These are phyloP conservation scores for Microdochium nivale DNA, from an alignment of 2,329 filamentous ascomycete genomes.

Conservation along the genomic window DNA sequence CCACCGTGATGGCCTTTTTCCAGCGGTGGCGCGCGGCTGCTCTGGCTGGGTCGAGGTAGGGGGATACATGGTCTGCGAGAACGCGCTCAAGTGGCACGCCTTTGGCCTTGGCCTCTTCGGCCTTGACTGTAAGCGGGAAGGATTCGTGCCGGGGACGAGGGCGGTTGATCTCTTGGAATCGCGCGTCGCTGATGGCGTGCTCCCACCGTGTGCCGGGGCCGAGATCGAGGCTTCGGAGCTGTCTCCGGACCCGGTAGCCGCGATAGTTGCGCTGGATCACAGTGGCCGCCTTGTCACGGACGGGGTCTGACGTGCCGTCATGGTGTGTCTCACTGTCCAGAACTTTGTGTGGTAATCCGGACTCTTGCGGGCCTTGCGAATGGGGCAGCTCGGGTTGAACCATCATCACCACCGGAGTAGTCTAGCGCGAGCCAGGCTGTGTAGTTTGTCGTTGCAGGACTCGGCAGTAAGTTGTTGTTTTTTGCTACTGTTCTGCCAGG, in stretches of 20 bases:
- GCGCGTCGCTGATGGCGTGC: slow-evolving; percentile 52
- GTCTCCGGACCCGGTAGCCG: slow-evolving; percentile 64
- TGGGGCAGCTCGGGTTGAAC: too few species aligned
- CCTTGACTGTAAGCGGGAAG: slow-evolving; percentile 7
- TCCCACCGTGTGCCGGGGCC: slow-evolving; percentile 65
- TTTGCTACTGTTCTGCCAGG: too few species aligned
- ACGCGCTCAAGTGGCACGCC: neutral
- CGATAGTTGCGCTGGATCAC: slow-evolving; percentile 66
- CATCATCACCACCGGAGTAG: too few species aligned
- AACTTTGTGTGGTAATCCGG: too few species aligned
- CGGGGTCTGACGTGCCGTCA: slow-evolving; percentile 2
- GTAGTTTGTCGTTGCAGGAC: too few species aligned
- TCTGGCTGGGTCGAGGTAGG: slow-evolving; percentile 3
- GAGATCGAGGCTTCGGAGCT: slow-evolving; percentile 60
- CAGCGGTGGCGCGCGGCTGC: slow-evolving; percentile 57
- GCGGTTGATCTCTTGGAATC: slow-evolving; percentile 40
- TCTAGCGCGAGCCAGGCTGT: too few species aligned
- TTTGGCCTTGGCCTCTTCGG: slow-evolving; percentile 3
- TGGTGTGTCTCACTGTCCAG: too few species aligned
- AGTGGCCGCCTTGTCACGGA: slow-evolving; percentile 37
- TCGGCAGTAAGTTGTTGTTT: too few species aligned
- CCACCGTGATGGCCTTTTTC: slow-evolving; percentile 65
- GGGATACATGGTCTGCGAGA: neutral
- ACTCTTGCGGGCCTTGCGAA: too few species aligned
- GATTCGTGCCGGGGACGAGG: slow-evolving; percentile 28